Evolutionary conservation across 768 basidiomycete species (phyloP).

Genomic region (Sarcodon sp.): DNA sequence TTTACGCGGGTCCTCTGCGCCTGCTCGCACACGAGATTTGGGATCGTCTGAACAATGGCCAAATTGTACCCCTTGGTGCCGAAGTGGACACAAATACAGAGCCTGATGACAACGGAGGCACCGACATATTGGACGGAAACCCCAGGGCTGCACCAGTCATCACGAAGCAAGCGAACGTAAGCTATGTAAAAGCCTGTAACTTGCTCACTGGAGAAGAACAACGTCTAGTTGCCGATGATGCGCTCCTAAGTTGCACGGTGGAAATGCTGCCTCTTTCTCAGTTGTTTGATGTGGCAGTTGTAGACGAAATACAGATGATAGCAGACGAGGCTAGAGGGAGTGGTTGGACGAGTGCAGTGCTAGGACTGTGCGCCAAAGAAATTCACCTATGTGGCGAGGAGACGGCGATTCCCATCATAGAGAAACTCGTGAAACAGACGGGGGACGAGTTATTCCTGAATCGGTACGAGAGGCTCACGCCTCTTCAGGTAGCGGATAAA

Average conservation of each 20-base stretch:
- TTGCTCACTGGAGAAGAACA: conserved; percentile 89
- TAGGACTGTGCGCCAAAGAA: conserved; percentile 67
- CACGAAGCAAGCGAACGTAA: conserved; percentile 24
- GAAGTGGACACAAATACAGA: conserved; percentile 25
- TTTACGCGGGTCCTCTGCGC: conserved; percentile 86
- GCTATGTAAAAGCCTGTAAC: conserved; percentile 58
- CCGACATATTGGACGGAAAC: background rate
- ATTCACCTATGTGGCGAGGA: conserved; percentile 95
- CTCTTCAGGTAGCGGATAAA: conserved; percentile 55
- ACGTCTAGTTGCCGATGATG: conserved; percentile 46
- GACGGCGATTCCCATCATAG: conserved; percentile 73
- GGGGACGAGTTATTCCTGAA: conserved; percentile 76
- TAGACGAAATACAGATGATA: conserved; percentile 98
- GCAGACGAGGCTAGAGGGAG: conserved; percentile 64
- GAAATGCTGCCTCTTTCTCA: conserved; percentile 60
- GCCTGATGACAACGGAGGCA: conserved; percentile 15
- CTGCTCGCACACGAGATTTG: conserved; percentile 93
- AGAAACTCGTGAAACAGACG: conserved; percentile 51
- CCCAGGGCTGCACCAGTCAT: conserved; percentile 7
- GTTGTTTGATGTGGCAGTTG: conserved; percentile 67
- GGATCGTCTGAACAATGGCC: conserved; percentile 81
- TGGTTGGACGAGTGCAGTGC: conserved; percentile 74
- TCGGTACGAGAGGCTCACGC: conserved; percentile 81
- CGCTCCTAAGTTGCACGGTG: conserved; percentile 76
- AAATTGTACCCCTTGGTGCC: conserved; percentile 65